phyloP scores from a whole-genome alignment of 805 yeast genomes.

The Saccharomycopsis malanga region DNA sequence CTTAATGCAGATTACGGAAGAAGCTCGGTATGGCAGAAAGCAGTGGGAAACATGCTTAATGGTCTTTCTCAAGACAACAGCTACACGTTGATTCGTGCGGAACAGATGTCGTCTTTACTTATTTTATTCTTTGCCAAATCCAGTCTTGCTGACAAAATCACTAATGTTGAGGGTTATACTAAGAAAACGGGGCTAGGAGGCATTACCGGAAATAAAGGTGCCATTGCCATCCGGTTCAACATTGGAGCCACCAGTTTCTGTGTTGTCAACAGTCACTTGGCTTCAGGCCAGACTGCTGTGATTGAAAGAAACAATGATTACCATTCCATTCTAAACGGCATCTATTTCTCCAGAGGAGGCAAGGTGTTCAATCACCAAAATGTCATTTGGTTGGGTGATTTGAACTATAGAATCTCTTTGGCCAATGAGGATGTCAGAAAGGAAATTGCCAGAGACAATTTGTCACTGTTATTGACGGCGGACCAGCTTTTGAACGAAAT shows the following conservation, averaged over 20 bases:
- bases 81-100: constrained; percentile 64
- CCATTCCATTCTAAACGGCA: constrained; percentile 63
- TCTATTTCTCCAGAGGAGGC: constrained; percentile 61
- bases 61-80: constrained; percentile 37
- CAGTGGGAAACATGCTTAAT: constrained; percentile 58
- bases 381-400: constrained; percentile 91
- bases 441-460: constrained; percentile 33
- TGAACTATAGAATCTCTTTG: constrained; percentile 56
- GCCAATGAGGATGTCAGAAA: constrained; percentile 69
- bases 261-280: constrained; percentile 83
- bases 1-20: constrained; percentile 77
- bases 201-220: constrained; percentile 95
- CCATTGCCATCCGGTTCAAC: constrained; percentile 83
- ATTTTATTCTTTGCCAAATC: constrained; percentile 56
- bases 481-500: constrained; percentile 82
- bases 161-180: constrained; percentile 87
- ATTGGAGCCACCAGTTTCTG: constrained; percentile 77
- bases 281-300: constrained; percentile 81
- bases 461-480: constrained; percentile 45
- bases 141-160: constrained; percentile 43
- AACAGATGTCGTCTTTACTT: constrained; percentile 64
- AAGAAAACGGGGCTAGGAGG: constrained; percentile 97
- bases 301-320: constrained; percentile 86
- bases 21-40: constrained; percentile 70
- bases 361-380: constrained; percentile 77